Conservation (phyloP, 192 early-diverging fungal species). For the Phycomyces nitens region DNA sequence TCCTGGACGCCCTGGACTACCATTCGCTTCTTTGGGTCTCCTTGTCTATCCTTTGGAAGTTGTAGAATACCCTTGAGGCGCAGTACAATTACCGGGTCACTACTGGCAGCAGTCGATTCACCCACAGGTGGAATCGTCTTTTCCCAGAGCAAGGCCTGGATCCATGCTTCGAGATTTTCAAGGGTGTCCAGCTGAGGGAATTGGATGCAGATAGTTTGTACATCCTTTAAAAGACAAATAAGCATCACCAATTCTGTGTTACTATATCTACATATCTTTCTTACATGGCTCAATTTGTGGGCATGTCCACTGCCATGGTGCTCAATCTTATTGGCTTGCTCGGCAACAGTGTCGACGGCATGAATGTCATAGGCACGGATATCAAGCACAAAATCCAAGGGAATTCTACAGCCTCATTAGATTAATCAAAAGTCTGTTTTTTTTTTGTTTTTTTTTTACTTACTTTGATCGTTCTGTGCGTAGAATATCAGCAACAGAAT, state of each 20-base stretch:
- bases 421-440: neutral
- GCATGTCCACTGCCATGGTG: slow-evolving; percentile 15
- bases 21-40: slow-evolving; percentile 26
- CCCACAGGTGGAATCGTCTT: slow-evolving; percentile 27
- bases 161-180: slow-evolving; percentile 51
- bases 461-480: slow-evolving; percentile 45
- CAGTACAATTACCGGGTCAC: slow-evolving; percentile 41
- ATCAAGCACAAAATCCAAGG: slow-evolving; percentile 58
- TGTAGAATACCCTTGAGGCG: slow-evolving; percentile 61
- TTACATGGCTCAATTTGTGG: slow-evolving; percentile 29
- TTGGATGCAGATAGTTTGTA: slow-evolving; percentile 56
- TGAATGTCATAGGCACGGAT: slow-evolving; percentile 55
- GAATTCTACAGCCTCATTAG: slow-evolving; percentile 37
- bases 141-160: slow-evolving; percentile 64
- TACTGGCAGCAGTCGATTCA: neutral
- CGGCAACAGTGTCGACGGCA: slow-evolving; percentile 11
- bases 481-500: slow-evolving; percentile 46
- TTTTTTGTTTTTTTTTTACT: neutral
- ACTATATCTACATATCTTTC: no score
- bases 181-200: slow-evolving; percentile 35
- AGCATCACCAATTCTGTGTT: no score
- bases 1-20: slow-evolving; percentile 67
- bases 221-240: slow-evolving; percentile 26
- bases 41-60: slow-evolving; percentile 24
- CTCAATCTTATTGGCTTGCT: slow-evolving; percentile 25